Percentiles rank a stretch among this genome's conserved stretches.
Conservation (phyloP, 2,329 filamentous ascomycete species). For the Scedosporium dehoogii region DNA sequence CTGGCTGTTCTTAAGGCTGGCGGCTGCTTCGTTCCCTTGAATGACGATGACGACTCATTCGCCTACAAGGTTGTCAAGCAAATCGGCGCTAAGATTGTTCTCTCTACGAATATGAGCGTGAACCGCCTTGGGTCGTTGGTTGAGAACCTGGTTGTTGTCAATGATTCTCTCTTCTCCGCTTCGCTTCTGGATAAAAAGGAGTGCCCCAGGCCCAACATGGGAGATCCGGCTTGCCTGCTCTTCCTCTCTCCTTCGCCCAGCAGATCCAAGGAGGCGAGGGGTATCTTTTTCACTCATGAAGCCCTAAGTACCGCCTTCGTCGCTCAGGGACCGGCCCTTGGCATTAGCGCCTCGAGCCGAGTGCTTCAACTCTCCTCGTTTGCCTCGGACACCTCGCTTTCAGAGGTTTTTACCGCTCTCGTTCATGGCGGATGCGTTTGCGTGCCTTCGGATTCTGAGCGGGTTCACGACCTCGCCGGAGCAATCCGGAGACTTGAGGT, state of each 20-base stretch:
- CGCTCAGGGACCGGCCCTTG: conserved; percentile 38
- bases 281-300: conserved; percentile 51
- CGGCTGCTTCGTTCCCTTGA: conserved; percentile 39
- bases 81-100: conserved; percentile 31
- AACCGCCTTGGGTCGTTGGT: conserved; percentile 28
- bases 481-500: conserved; percentile 40
- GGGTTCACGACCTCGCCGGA: conserved; percentile 37
- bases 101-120: conserved; percentile 32
- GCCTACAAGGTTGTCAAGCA: conserved; percentile 31
- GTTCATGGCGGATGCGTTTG: conserved; percentile 50
- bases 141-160: conserved; percentile 30
- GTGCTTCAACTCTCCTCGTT: conserved; percentile 46
- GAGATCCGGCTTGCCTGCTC: conserved; percentile 46
- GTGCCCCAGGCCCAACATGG: conserved; percentile 25
- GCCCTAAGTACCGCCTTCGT: conserved; percentile 45
- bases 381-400: conserved; percentile 41
- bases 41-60: conserved; percentile 30
- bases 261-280: conserved; percentile 42
- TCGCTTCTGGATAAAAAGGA: conserved; percentile 19
- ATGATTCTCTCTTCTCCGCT: conserved; percentile 28
- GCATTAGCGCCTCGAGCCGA: conserved; percentile 39
- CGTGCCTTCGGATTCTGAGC: conserved; percentile 40
- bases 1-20: conserved; percentile 56
- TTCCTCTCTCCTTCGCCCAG: conserved; percentile 43
- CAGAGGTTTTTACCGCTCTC: conserved; percentile 42